Base-by-base conservation (phyloP, 1,284 basidiomycete genomes). In the Kwoniella shivajii region DNA sequence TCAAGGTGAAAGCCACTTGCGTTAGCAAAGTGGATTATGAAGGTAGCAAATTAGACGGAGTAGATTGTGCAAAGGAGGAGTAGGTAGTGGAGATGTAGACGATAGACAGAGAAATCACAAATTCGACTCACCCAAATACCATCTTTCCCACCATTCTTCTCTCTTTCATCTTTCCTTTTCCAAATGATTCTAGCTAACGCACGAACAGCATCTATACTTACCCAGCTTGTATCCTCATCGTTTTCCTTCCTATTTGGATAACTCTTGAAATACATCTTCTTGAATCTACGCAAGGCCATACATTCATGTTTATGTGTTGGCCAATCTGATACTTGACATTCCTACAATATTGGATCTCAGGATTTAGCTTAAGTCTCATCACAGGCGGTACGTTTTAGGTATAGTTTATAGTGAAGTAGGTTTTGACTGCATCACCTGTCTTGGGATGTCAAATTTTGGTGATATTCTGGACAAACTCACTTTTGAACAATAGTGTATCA, bases 241-340 rank as follows among this genome's bases (percentile, higher is more conserved):
- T 69, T 36, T 52, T 50, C n/a, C 61, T 45, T 16, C 49, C 61
- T 31, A 49, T 55, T 18, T n/a, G 54, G 58, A 50, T 33, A 60
- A 33, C 26, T 60, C 53, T 20, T 50, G 48, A 37, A 61, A 54
- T 24, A 66, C 65, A 66, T 57, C 16, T 43, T 50, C 34, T 62
- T 59, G 26, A 66, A 43, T 31, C 78, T 76, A 56, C 81, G 81
- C 13, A 92, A 77, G 0, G 89, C 87, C 5, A 63, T 62, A 67
- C 92, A 95, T 80, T 95, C 92, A 6, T 75, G 72, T 74, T 87
- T 89, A 73, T 95, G 92, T 1, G 82, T 46, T 0, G 70, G 37
- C 92, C 92, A 95, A 68, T 93, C 91, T 38, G 76, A 73, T 33
- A 79, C 84, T 78, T 93, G 90, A 67, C 92, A 95, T 33, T 70